Conservation (phyloP, 345 rosid species). For the Orychophragmus violaceus region DNA sequence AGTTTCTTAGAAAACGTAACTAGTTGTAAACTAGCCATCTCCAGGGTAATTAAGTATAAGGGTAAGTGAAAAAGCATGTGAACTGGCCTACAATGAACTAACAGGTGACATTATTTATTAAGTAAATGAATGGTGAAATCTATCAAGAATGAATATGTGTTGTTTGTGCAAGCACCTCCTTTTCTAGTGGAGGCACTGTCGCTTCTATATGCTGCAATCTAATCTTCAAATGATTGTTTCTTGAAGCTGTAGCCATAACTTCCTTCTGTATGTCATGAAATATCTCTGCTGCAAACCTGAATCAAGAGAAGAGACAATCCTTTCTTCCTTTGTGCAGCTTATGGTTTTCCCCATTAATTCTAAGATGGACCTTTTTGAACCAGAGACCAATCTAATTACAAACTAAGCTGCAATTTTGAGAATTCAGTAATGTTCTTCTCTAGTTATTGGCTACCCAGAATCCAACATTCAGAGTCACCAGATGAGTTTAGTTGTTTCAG, state of each 20-base stretch:
- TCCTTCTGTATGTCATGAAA: slow-evolving; percentile 93
- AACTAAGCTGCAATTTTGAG: not conserved
- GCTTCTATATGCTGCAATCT: slow-evolving; percentile 78
- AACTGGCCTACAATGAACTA: slow-evolving; percentile 20
- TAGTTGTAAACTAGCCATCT: not conserved
- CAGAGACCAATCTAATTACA: slow-evolving; percentile 7
- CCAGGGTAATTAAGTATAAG: not conserved
- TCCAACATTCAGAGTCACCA: not conserved
- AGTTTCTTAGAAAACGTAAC: not conserved
- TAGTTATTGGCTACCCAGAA: no score
- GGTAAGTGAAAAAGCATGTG: slow-evolving; percentile 18
- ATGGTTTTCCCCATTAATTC: not conserved
- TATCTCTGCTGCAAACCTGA: slow-evolving; percentile 89
- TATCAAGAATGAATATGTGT: slow-evolving; percentile 57
- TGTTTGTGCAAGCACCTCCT: slow-evolving; percentile 69
- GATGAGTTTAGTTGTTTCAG: not conserved
- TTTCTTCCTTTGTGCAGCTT: not conserved
- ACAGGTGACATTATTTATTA: not conserved
- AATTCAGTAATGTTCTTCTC: not conserved
- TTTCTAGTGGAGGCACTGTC: slow-evolving; percentile 76
- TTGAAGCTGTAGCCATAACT: slow-evolving; percentile 67
- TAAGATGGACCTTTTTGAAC: not conserved
- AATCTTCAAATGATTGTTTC: slow-evolving; percentile 66
- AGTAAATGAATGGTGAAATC: slow-evolving; percentile 5
- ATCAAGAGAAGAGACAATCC: not conserved